Percentiles rank a stretch among this genome's conserved stretches.
phyloP scores from a whole-genome alignment of 331 rosid species.

The Cydonia oblonga region DNA sequence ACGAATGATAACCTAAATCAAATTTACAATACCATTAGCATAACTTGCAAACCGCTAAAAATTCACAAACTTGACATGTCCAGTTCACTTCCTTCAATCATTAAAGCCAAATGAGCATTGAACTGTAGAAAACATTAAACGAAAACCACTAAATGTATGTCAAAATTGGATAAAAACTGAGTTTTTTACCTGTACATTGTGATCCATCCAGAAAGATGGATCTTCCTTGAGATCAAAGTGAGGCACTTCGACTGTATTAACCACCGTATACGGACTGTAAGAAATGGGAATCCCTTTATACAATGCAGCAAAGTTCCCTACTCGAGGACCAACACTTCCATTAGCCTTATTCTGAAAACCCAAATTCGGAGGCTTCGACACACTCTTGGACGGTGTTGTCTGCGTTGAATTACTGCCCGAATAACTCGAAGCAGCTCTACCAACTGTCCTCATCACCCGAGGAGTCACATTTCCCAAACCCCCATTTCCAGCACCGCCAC shows the following conservation, averaged over 20 bases:
- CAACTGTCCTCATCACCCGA: conserved; percentile 31
- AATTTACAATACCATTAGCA: conserved; percentile 11
- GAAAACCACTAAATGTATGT: not conserved
- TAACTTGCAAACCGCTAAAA: conserved; percentile 5
- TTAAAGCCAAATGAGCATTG: not conserved
- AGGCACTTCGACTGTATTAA: conserved; percentile 81
- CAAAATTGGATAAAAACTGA: not conserved
- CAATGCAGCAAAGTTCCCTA: conserved; percentile 50
- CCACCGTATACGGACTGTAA: conserved; percentile 34
- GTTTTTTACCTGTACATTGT: conserved; percentile 71
- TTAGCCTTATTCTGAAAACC: conserved; percentile 59
- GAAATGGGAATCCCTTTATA: conserved; percentile 63
- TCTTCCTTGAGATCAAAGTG: conserved; percentile 94
- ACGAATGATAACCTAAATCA: conserved; percentile 68
- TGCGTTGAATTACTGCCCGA: conserved; percentile 68
- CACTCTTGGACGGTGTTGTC: conserved; percentile 78
- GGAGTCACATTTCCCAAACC: conserved; percentile 47
- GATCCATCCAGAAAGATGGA: conserved; percentile 45
- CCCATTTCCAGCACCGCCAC: conserved; percentile 38
- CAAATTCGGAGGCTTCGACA: conserved; percentile 55
- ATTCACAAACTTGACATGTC: not conserved
- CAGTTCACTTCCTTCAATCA: not conserved
- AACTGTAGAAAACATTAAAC: not conserved
- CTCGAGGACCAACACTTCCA: conserved; percentile 42
- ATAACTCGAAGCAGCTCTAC: conserved; percentile 38